phyloP scores from a whole-genome alignment of 768 basidiomycete species.

The Guyanaporus albipodus region DNA sequence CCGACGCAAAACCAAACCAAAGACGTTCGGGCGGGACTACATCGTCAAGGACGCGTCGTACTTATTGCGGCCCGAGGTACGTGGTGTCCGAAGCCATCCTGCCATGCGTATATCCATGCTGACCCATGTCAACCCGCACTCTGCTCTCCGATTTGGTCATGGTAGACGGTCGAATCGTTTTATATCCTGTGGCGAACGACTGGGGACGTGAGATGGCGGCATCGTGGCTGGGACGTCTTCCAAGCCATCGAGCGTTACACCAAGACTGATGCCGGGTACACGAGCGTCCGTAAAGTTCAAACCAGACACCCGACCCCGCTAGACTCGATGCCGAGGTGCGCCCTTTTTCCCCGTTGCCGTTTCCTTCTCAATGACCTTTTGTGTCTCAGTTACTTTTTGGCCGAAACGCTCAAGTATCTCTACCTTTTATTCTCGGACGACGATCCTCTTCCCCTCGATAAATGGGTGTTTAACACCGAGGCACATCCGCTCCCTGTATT shows the following conservation, averaged over 20 bases:
- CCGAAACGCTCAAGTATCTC: slow-evolving; percentile 67
- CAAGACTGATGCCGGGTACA: slow-evolving; percentile 58
- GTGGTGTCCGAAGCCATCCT: slow-evolving; percentile 14
- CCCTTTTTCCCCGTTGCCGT: background rate
- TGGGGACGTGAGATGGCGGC: slow-evolving; percentile 63
- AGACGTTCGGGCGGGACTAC: slow-evolving; percentile 49
- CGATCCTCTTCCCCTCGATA: slow-evolving; percentile 50
- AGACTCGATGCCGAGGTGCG: slow-evolving; percentile 72
- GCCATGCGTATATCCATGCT: background rate
- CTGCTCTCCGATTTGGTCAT: too few relatives aligned
- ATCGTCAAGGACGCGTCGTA: slow-evolving; percentile 41
- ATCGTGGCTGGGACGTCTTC: slow-evolving; percentile 67
- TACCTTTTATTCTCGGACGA: slow-evolving; percentile 64
- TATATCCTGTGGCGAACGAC: slow-evolving; percentile 71
- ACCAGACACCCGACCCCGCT: slow-evolving; percentile 30
- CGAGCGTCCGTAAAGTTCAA: slow-evolving; percentile 49
- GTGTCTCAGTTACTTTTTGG: slow-evolving; percentile 51
- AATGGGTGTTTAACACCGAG: slow-evolving; percentile 64
- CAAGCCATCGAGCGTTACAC: slow-evolving; percentile 58
- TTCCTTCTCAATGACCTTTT: slow-evolving; percentile 14
- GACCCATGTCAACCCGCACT: too few relatives aligned
- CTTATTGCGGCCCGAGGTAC: slow-evolving; percentile 67
- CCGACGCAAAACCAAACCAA: background rate
- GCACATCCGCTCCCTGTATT: slow-evolving; percentile 80
- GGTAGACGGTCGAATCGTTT: slow-evolving; percentile 68